Conservation (phyloP, 768 basidiomycete species). For the Podaxis carcinomalis region DNA sequence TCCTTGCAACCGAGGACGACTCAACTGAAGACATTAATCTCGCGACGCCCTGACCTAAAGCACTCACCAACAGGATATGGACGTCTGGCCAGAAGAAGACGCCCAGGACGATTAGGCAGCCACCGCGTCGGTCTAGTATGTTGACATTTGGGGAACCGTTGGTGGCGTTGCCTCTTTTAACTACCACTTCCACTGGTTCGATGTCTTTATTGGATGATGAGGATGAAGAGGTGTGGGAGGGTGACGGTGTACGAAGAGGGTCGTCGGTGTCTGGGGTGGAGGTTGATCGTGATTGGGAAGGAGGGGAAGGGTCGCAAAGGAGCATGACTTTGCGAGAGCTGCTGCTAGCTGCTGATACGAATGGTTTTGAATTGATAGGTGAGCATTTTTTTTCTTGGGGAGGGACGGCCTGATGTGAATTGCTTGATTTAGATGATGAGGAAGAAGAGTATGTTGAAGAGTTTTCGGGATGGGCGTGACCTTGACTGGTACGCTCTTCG, state of each 20-base stretch:
- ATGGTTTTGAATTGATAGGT: conserved; percentile 36
- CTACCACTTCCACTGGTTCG: conserved; percentile 5
- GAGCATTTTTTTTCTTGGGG: too few relatives aligned
- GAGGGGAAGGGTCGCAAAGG: conserved; percentile 31
- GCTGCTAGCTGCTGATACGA: conserved; percentile 33
- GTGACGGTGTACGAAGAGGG: not conserved
- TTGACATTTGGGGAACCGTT: conserved; percentile 1
- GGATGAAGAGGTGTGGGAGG: not conserved
- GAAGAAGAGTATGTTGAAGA: conserved; percentile 12
- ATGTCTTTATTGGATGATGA: not conserved
- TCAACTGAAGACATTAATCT: not conserved
- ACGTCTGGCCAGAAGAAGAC: conserved; percentile 10
- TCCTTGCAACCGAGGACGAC: not conserved
- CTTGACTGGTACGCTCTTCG: not conserved
- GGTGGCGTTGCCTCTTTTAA: not conserved
- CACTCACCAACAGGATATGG: conserved; percentile 8
- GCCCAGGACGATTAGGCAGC: not conserved
- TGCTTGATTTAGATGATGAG: conserved; percentile 12
- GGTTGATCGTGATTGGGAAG: not conserved
- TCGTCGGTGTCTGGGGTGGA: not conserved
- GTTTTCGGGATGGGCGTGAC: conserved; percentile 19
- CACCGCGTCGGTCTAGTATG: not conserved
- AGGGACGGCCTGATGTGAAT: not conserved
- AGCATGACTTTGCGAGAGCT: conserved; percentile 50
- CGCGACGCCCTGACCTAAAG: not conserved